Percentiles rank a stretch among this genome's conserved stretches.
phyloP scores from a whole-genome alignment of 345 rosid species.

The Balakata baccata region DNA sequence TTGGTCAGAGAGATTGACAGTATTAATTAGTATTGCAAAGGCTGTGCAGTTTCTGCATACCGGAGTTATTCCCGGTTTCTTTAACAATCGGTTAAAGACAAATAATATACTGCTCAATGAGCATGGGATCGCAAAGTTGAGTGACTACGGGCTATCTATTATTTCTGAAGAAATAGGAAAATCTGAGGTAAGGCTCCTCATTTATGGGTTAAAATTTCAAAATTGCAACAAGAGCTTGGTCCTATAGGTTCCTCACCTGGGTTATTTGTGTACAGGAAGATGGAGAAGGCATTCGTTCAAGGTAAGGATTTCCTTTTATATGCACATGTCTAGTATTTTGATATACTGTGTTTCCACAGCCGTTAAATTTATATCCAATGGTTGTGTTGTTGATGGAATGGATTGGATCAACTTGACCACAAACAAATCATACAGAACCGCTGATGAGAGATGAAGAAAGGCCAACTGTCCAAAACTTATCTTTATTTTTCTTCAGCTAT shows the following conservation, averaged over 20 bases:
- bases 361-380: not conserved
- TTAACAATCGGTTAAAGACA: constrained; percentile 60
- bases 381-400: not conserved
- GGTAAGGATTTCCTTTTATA: constrained; percentile 26
- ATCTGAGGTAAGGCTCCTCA: constrained; percentile 30
- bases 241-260: constrained; percentile 7
- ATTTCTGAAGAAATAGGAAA: constrained; percentile 51
- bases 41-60: constrained; percentile 80
- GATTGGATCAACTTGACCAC: not conserved
- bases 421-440: not conserved
- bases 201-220: not conserved
- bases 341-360: not conserved
- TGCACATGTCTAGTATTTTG: not conserved
- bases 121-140: constrained; percentile 60
- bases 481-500: too few species aligned
- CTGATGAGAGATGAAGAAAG: not conserved
- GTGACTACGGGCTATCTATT: constrained; percentile 74
- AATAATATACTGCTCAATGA: constrained; percentile 62
- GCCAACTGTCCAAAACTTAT: not conserved
- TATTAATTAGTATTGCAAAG: constrained; percentile 55
- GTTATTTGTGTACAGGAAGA: constrained; percentile 29
- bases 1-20: constrained; percentile 70
- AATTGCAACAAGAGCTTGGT: not conserved
- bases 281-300: constrained; percentile 33
- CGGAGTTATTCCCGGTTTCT: constrained; percentile 81